A percentile compares a stretch with the other conserved stretches of the same genome.
phyloP scores from a whole-genome alignment of 2,329 filamentous ascomycete species.

The Fusarium sarcochroum region DNA sequence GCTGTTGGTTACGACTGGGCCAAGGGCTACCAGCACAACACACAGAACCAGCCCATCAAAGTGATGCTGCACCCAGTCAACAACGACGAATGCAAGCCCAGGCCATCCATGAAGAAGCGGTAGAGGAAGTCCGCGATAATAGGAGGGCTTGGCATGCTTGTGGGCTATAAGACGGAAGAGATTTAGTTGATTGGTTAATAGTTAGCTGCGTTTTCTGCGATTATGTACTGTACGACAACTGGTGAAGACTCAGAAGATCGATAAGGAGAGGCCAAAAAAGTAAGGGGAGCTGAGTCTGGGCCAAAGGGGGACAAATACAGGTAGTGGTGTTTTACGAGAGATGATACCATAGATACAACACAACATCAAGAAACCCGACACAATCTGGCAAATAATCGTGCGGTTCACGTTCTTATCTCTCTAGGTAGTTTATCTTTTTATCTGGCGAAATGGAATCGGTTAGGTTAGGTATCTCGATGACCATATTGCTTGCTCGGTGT shows the following conservation, averaged over 20 bases:
- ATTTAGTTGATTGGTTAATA: slow-evolving; percentile 29
- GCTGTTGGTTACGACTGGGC: slow-evolving; percentile 98
- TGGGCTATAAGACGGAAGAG: not conserved
- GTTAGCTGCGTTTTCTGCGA: slow-evolving; percentile 36
- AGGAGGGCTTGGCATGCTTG: slow-evolving; percentile 4
- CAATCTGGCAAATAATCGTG: slow-evolving; percentile 11
- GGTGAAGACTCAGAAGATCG: slow-evolving; percentile 27
- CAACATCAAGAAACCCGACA: slow-evolving; percentile 33
- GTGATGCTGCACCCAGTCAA: slow-evolving; percentile 86
- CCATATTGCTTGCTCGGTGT: not conserved
- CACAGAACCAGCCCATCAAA: slow-evolving; percentile 79
- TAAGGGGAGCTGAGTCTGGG: slow-evolving; percentile 21
- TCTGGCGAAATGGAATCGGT: slow-evolving; percentile 4
- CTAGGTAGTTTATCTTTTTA: slow-evolving; percentile 11
- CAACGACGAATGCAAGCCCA: slow-evolving; percentile 72
- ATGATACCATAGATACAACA: slow-evolving; percentile 49
- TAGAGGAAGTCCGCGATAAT: slow-evolving; percentile 51
- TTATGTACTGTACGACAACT: slow-evolving; percentile 29
- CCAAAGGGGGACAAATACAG: slow-evolving; percentile 23
- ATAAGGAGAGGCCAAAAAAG: slow-evolving; percentile 19
- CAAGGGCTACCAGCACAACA: slow-evolving; percentile 93
- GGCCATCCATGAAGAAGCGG: slow-evolving; percentile 72
- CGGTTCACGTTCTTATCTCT: slow-evolving; percentile 7
- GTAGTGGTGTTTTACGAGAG: slow-evolving; percentile 48
- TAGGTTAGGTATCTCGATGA: not conserved